Percentiles rank a stretch among this genome's conserved stretches.
Evolutionary conservation across 495 filamentous ascomycete genomes (phyloP).

Genomic region (Physcia stellaris): DNA sequence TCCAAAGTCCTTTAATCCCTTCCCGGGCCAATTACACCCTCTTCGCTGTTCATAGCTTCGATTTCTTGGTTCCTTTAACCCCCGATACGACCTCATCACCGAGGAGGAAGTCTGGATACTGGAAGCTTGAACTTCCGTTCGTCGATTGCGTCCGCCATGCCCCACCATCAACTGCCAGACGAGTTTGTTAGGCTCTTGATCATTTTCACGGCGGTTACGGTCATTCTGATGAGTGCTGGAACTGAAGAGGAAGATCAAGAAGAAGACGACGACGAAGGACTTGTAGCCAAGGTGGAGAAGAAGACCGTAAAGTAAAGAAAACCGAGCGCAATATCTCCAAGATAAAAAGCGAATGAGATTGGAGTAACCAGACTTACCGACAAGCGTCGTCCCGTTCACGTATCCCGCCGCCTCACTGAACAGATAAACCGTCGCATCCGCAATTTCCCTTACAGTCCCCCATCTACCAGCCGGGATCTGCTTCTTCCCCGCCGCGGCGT

Average conservation of each 20-base stretch:
- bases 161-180: slow-evolving; percentile 65
- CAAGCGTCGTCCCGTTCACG: slow-evolving; percentile 8
- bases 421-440: slow-evolving; percentile 84
- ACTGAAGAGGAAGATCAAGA: too few relatives aligned
- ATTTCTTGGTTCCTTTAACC: slow-evolving; percentile 46
- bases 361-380: slow-evolving; percentile 1
- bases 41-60: slow-evolving; percentile 41
- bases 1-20: too few relatives aligned
- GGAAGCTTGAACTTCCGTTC: slow-evolving; percentile 15
- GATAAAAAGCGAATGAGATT: too few relatives aligned
- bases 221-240: too few relatives aligned
- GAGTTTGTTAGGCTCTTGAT: too few relatives aligned
- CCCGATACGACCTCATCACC: slow-evolving; percentile 38
- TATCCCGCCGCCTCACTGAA: slow-evolving; percentile 44
- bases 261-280: too few relatives aligned
- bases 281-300: too few relatives aligned
- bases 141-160: slow-evolving; percentile 46
- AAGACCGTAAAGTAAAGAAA: too few relatives aligned
- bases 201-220: too few relatives aligned
- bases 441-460: slow-evolving; percentile 77
- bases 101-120: slow-evolving; percentile 54
- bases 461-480: slow-evolving; percentile 54
- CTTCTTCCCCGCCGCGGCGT: slow-evolving; percentile 16
- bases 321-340: too few relatives aligned
- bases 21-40: too few relatives aligned